Evolutionary conservation across 2,329 filamentous ascomycete genomes (phyloP), one percentile per base, ranked within the genome.

Genomic region (Geosmithia putterillii): DNA sequence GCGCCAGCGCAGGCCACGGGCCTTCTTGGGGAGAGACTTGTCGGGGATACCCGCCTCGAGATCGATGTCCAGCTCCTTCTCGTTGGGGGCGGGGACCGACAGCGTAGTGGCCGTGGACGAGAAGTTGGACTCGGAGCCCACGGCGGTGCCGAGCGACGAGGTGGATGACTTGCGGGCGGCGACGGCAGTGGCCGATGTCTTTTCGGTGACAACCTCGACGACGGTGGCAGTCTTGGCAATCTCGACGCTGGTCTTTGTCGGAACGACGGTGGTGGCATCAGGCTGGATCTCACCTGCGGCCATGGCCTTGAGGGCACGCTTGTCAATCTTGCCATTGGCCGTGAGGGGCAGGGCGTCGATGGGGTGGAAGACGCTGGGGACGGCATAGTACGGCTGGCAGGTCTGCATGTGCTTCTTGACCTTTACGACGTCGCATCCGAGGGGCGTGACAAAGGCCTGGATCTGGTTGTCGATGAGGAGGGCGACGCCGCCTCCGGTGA

Each of bases 311-410:
- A 47, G 38, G 18, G 41, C 37, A 19, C 37, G 53, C 56, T 67
- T 71, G 50, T 73, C 65, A n/a, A 69, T 59, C 49, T 73, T 72
- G 21, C 69, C 69, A 45, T 72, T 71, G n/a, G 58, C 43, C 1
- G 69, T 72, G 28, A 70, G 54, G 1, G 65, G 64, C 14, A 72
- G 57, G 1, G 49, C 49, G 0, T 55, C 47, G 14, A 65, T 54
- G 38, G 56, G 53, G 4, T 60, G 53, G 55, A 61, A 70, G 25
- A 56, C 47, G 3, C 60, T 59, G 1, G 69, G 69, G 2, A 70
- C 59, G 2, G 66, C 68, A 46, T 72, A 71, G 49, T 69, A 71
- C 3, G 69, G 66, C 21, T 69, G 57, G 14, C 55, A 56, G 14
- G 54, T 49, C 38, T 58, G 51, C 9, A 67, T 56, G 23, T 62